phyloP scores from a whole-genome alignment of 257 asterid species.

The Eucommia ulmoides region DNA sequence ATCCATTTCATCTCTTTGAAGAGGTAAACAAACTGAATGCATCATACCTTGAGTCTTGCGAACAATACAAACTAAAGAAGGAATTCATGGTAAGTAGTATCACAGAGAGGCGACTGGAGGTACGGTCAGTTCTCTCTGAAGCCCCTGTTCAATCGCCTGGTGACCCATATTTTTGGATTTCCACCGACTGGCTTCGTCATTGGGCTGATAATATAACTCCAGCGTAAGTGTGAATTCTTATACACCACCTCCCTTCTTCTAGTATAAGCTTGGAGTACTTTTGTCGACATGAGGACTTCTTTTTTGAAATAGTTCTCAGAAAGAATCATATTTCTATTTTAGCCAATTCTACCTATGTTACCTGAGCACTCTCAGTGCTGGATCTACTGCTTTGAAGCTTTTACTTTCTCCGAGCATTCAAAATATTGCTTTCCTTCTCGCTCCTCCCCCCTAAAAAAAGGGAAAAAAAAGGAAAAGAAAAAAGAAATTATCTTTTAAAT shows the following conservation, averaged over 20 bases:
- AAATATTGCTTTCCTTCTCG: no score
- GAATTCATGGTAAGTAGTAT: slow-evolving; percentile 42
- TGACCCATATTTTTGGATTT: slow-evolving; percentile 67
- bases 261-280: no score
- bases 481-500: no score
- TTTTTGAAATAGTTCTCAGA: no score
- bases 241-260: not conserved
- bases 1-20: slow-evolving; percentile 58
- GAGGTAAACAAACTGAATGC: slow-evolving; percentile 54
- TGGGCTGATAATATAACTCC: slow-evolving; percentile 79
- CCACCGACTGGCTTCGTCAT: slow-evolving; percentile 93
- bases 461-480: no score
- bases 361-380: no score
- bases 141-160: slow-evolving; percentile 68
- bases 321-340: no score
- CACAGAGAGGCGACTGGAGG: slow-evolving; percentile 68
- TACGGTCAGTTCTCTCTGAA: slow-evolving; percentile 68
- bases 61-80: slow-evolving; percentile 56
- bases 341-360: no score
- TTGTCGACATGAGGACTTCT: no score
- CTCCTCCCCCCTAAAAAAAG: no score
- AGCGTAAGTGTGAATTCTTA: slow-evolving; percentile 34
- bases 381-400: no score
- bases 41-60: slow-evolving; percentile 43
- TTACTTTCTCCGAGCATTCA: no score